phyloP scores from a whole-genome alignment of 305 asterid species.

The Solanum aculeatissimum region DNA sequence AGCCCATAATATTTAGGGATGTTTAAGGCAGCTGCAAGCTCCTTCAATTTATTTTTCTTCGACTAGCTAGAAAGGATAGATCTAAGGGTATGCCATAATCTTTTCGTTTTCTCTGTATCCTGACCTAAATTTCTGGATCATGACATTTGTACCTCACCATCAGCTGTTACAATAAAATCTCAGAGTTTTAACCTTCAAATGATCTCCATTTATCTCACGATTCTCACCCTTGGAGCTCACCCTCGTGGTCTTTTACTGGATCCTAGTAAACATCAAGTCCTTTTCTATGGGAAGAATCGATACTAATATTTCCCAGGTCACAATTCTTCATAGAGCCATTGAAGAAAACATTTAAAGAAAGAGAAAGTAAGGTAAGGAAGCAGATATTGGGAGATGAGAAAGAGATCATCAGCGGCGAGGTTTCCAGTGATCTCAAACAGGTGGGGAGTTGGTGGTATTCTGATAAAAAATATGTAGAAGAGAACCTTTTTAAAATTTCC shows the following conservation, averaged over 20 bases:
- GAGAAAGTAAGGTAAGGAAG: neutral
- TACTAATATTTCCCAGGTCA: neutral
- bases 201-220: neutral
- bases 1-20: neutral
- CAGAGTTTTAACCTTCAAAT: neutral
- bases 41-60: neutral
- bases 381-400: neutral
- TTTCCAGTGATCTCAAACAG: neutral
- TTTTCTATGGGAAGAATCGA: neutral
- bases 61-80: neutral
- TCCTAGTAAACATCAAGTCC: neutral
- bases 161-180: neutral
- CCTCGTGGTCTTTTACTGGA: neutral
- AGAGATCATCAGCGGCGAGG: neutral
- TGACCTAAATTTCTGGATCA: neutral
- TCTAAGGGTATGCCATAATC: neutral
- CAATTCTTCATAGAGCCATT: neutral
- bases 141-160: neutral
- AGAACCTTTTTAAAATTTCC: neutral
- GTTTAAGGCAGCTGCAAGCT: neutral
- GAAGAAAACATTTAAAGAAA: neutral
- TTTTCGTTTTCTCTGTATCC: neutral
- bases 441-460: neutral
- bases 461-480: neutral
- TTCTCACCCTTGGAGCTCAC: neutral